Evolutionary conservation across 2,329 filamentous ascomycete genomes (phyloP).

Genomic region (Penicillium sp.): DNA sequence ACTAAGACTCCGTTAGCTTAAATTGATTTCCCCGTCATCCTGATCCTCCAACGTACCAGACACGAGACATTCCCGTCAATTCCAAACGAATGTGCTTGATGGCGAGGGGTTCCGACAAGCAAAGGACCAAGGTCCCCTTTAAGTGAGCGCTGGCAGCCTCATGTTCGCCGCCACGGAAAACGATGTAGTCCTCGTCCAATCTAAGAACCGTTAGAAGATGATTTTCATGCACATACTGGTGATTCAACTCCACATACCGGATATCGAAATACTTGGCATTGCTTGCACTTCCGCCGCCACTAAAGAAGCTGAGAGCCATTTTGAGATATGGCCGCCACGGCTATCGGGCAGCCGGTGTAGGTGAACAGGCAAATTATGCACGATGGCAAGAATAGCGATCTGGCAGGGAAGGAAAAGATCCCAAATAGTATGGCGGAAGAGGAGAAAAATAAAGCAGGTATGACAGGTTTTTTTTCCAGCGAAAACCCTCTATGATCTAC

Average conservation of each 20-base stretch:
- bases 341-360: constrained; percentile 15
- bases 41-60: constrained; percentile 57
- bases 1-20: constrained; percentile 15
- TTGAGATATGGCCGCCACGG: constrained; percentile 20
- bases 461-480: constrained; percentile 22
- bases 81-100: constrained; percentile 73
- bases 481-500: constrained; percentile 31
- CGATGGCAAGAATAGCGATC: not conserved
- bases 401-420: constrained; percentile 1
- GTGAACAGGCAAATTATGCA: not conserved
- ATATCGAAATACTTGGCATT: constrained; percentile 53
- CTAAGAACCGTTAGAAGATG: constrained; percentile 46
- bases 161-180: constrained; percentile 72
- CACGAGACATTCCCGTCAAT: constrained; percentile 67
- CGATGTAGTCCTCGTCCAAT: constrained; percentile 75
- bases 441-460: constrained; percentile 19
- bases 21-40: not conserved
- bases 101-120: constrained; percentile 66
- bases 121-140: constrained; percentile 72
- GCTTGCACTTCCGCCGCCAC: constrained; percentile 42
- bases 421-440: not conserved
- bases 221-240: not conserved
- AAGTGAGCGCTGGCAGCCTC: constrained; percentile 75
- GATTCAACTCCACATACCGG: constrained; percentile 34
- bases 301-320: constrained; percentile 51